These are phyloP conservation scores for Botrytis deweyae DNA, from an alignment of 2,329 filamentous ascomycete species.

Conservation along the genomic window DNA sequence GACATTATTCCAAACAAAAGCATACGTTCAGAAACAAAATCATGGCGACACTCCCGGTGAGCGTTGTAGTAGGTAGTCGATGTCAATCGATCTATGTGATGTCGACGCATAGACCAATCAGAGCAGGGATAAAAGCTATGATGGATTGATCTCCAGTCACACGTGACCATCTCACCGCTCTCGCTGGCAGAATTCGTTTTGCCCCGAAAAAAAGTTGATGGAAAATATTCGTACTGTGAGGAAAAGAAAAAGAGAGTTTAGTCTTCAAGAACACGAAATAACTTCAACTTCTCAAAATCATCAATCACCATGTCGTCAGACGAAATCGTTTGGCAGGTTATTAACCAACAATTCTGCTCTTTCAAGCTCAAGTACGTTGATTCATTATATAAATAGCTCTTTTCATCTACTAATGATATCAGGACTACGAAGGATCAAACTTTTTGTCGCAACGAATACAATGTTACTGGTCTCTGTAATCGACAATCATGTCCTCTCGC, in stretches of 20 bases:
- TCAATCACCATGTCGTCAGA: constrained; percentile 72
- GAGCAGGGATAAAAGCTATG: not conserved
- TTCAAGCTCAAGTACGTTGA: constrained; percentile 82
- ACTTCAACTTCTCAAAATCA: not conserved
- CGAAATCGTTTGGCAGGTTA: constrained; percentile 96
- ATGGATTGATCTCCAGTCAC: not conserved
- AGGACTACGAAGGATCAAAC: constrained; percentile 83
- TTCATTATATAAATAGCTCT: constrained; percentile 11
- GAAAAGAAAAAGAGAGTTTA: constrained; percentile 5
- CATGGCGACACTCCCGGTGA: not conserved
- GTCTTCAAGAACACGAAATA: not conserved
- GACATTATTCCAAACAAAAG: no score
- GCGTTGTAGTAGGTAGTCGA: not conserved
- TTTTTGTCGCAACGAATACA: constrained; percentile 95
- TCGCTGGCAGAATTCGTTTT: constrained; percentile 1
- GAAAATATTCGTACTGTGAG: constrained; percentile 17
- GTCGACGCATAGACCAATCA: constrained; percentile 2
- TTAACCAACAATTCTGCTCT: constrained; percentile 91
- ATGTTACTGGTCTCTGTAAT: constrained; percentile 79
- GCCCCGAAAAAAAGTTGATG: constrained; percentile 19
- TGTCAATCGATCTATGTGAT: no score
- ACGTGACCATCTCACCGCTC: constrained; percentile 1
- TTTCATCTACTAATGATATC: constrained; percentile 36
- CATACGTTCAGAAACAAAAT: no score
- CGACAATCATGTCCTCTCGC: constrained; percentile 87